Evolutionary conservation across 495 filamentous ascomycete genomes (phyloP).

Genomic region (Stereocaulon alpinum): DNA sequence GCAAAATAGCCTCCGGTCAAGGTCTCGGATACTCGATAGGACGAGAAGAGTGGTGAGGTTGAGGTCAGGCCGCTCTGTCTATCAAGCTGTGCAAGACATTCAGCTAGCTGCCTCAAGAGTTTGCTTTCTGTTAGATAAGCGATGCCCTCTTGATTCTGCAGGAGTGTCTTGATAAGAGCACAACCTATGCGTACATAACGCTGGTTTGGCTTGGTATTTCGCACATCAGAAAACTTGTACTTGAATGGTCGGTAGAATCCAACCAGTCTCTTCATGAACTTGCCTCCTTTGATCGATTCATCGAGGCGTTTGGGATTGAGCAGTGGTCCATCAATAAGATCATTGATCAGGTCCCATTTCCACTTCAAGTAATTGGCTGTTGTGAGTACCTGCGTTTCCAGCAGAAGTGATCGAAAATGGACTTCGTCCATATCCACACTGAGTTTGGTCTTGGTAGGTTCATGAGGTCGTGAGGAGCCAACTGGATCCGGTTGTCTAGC

Average conservation of each 20-base stretch:
- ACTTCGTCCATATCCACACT: slow-evolving; percentile 74
- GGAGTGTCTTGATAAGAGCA: slow-evolving; percentile 70
- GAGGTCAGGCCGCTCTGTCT: slow-evolving; percentile 85
- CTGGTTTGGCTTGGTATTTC: slow-evolving; percentile 84
- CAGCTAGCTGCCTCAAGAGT: slow-evolving; percentile 81
- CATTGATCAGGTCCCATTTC: slow-evolving; percentile 89
- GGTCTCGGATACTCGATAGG: slow-evolving; percentile 69
- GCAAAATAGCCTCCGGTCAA: slow-evolving; percentile 88
- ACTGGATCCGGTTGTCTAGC: slow-evolving; percentile 14
- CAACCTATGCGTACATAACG: slow-evolving; percentile 87
- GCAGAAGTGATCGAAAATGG: slow-evolving; percentile 70
- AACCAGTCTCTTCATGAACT: slow-evolving; percentile 88
- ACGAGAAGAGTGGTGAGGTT: slow-evolving; percentile 76
- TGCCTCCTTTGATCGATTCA: slow-evolving; percentile 88
- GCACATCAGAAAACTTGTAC: slow-evolving; percentile 76
- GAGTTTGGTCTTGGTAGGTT: slow-evolving; percentile 61
- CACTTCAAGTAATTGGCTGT: slow-evolving; percentile 85
- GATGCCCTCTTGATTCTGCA: slow-evolving; percentile 74
- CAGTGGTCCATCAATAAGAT: slow-evolving; percentile 86
- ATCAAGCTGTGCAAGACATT: slow-evolving; percentile 90
- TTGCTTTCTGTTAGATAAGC: slow-evolving; percentile 86
- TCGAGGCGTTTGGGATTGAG: slow-evolving; percentile 86
- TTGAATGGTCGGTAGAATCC: slow-evolving; percentile 97
- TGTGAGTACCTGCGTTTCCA: slow-evolving; percentile 79
- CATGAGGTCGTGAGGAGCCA: slow-evolving; percentile 31